phyloP scores from a whole-genome alignment of 176 grass and related monocot species.

The Pontederia crassipes region DNA sequence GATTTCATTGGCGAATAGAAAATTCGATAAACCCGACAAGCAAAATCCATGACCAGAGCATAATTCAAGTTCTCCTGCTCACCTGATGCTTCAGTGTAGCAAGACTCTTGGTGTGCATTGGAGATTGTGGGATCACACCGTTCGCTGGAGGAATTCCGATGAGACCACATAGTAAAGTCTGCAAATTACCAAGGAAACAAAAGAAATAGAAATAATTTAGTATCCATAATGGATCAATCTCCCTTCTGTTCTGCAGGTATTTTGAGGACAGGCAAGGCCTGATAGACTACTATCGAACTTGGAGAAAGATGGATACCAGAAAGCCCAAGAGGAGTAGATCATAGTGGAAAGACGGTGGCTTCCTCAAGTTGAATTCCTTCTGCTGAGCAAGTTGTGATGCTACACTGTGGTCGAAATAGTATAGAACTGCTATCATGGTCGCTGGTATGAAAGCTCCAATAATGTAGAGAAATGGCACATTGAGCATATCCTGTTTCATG shows the following conservation, averaged over 20 bases:
- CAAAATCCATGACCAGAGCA: background rate
- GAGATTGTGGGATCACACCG: slow-evolving; percentile 97
- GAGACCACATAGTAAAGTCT: slow-evolving; percentile 93
- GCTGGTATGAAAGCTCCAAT: slow-evolving; percentile 93
- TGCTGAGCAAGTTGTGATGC: slow-evolving; percentile 97
- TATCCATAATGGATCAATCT: background rate
- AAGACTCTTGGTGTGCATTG: slow-evolving; percentile 99
- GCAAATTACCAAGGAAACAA: slow-evolving; percentile 12
- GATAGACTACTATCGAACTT: background rate
- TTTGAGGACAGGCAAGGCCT: background rate
- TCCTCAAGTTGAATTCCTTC: slow-evolving; percentile 91
- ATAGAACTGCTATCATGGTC: slow-evolving; percentile 96
- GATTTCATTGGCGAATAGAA: slow-evolving; percentile 1
- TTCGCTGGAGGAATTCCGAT: slow-evolving; percentile 93
- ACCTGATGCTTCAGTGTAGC: slow-evolving; percentile 99
- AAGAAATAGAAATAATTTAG: background rate
- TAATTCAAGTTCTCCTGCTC: slow-evolving; percentile 5
- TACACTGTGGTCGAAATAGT: slow-evolving; percentile 97
- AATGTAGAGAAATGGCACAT: slow-evolving; percentile 89
- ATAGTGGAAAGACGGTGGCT: slow-evolving; percentile 94
- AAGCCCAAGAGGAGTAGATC: slow-evolving; percentile 96
- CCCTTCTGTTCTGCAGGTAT: background rate
- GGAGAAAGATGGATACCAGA: slow-evolving; percentile 39
- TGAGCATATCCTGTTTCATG: slow-evolving; percentile 63
- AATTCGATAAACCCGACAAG: background rate